A percentile compares a stretch with the other conserved stretches of the same genome.
Evolutionary conservation across 2,329 filamentous ascomycete species (phyloP).

Genomic region (Tetracladium maxilliforme): DNA sequence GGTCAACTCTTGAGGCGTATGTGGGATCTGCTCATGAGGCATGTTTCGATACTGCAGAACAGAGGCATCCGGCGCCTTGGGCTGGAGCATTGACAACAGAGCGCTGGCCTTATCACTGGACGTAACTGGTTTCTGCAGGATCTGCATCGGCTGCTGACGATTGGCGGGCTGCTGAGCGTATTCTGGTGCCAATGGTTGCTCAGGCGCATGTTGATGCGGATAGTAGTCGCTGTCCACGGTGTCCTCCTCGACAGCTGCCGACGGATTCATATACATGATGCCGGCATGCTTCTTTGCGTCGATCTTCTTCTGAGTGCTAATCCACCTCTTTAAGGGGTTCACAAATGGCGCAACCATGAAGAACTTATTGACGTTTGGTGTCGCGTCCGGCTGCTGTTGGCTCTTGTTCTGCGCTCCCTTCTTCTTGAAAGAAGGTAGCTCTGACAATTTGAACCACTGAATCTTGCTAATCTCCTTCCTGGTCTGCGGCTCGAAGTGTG

Average conservation of each 20-base stretch:
- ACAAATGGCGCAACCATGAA: slow-evolving; percentile 98
- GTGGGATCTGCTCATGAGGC: too few relatives aligned
- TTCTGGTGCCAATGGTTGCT: slow-evolving; percentile 9
- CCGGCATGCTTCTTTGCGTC: slow-evolving; percentile 34
- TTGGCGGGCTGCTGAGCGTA: slow-evolving; percentile 2
- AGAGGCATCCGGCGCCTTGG: too few relatives aligned
- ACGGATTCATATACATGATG: slow-evolving; percentile 23
- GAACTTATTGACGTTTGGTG: slow-evolving; percentile 67
- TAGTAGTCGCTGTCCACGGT: slow-evolving; percentile 43
- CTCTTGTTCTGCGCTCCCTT: slow-evolving; percentile 43
- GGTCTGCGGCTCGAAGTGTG: slow-evolving; percentile 76
- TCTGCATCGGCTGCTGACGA: too few relatives aligned
- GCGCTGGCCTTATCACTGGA: too few relatives aligned
- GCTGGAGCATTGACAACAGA: too few relatives aligned
- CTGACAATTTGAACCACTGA: slow-evolving; percentile 81
- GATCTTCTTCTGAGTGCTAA: slow-evolving; percentile 67
- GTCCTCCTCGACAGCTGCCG: slow-evolving; percentile 36
- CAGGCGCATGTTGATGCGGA: slow-evolving; percentile 1
- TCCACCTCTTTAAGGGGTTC: slow-evolving; percentile 76
- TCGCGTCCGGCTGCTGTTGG: slow-evolving; percentile 40
- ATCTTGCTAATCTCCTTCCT: slow-evolving; percentile 97
- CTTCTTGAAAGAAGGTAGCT: slow-evolving; percentile 69
- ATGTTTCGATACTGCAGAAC: too few relatives aligned
- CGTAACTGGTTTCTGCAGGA: too few relatives aligned
- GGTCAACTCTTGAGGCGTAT: too few relatives aligned